Conservation (phyloP, 257 asterid genomes). For the Knoxia roxburghii region DNA sequence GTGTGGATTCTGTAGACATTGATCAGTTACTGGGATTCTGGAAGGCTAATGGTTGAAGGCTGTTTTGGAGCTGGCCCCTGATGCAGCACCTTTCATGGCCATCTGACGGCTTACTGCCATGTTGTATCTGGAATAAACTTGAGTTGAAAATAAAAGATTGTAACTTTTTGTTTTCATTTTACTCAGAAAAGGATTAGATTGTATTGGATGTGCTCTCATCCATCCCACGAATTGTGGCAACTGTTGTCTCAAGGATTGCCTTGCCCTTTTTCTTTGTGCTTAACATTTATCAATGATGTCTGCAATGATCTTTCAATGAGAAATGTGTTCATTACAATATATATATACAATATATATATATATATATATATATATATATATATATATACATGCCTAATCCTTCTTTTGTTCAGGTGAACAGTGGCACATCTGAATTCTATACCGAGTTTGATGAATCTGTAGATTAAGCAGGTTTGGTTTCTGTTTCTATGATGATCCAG, state of each 20-base stretch:
- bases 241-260: not conserved
- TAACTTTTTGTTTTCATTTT: not conserved
- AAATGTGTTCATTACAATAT: too few relatives aligned
- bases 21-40: not conserved
- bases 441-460: not conserved
- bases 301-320: not conserved
- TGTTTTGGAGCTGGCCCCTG: not conserved
- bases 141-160: constrained; percentile 5
- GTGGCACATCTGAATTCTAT: too few relatives aligned
- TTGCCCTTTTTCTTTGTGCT: not conserved
- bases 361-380: too few relatives aligned
- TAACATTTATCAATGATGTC: not conserved
- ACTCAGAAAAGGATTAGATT: not conserved
- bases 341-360: too few relatives aligned
- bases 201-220: not conserved
- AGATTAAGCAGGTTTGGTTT: not conserved
- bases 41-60: not conserved
- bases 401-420: too few relatives aligned
- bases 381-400: too few relatives aligned
- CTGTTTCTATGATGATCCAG: not conserved
- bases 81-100: not conserved
- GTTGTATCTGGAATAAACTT: constrained; percentile 4
- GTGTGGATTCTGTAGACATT: not conserved
- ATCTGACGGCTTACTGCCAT: not conserved
- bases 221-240: not conserved